These are phyloP conservation scores for Verticillium nubilum DNA, from an alignment of 2,329 filamentous ascomycete genomes.

Conservation along the genomic window DNA sequence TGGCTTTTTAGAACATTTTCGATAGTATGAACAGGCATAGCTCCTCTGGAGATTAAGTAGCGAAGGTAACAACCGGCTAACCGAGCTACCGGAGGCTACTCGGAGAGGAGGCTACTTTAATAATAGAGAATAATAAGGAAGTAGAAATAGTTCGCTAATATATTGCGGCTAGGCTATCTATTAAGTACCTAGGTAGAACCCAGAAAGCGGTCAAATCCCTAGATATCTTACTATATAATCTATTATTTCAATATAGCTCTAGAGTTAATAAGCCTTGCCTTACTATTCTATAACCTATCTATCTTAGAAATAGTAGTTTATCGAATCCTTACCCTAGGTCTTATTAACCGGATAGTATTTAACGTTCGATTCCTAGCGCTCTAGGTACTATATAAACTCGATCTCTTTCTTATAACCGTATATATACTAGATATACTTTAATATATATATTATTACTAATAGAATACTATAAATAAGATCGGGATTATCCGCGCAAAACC, in stretches of 20 bases:
- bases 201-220: too few species aligned
- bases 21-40: slow-evolving; percentile 27
- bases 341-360: too few species aligned
- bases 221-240: too few species aligned
- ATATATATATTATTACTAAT: too few species aligned
- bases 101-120: slow-evolving; percentile 1
- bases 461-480: too few species aligned
- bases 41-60: slow-evolving; percentile 18
- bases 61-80: background rate
- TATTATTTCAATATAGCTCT: background rate
- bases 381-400: too few species aligned
- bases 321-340: too few species aligned
- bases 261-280: background rate
- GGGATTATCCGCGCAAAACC: too few species aligned
- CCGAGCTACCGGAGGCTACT: background rate
- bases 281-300: background rate
- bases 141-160: background rate
- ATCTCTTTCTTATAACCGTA: too few species aligned
- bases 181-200: background rate
- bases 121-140: background rate
- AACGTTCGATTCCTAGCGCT: too few species aligned
- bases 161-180: background rate
- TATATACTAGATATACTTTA: too few species aligned
- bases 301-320: background rate
- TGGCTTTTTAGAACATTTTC: slow-evolving; percentile 26